Conservation (phyloP, 2,329 filamentous ascomycete genomes). For the Fusarium sp. region DNA sequence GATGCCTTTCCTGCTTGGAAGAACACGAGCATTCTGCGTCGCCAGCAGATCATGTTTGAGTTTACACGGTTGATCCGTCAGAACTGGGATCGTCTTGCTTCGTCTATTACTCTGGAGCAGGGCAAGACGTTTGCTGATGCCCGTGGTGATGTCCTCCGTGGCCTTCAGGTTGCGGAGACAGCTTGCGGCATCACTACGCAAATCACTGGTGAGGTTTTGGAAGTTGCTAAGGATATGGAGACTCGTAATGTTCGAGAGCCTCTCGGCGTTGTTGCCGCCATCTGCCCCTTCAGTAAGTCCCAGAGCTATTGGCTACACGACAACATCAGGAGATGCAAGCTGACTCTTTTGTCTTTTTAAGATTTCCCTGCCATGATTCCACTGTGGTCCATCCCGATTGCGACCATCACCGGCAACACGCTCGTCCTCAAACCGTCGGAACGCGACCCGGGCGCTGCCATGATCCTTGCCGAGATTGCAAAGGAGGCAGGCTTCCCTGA, state of each 20-base stretch:
- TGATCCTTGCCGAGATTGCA: conserved; percentile 81
- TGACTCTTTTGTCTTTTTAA: conserved; percentile 41
- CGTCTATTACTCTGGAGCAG: conserved; percentile 79
- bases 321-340: neutral
- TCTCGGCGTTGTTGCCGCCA: conserved; percentile 76
- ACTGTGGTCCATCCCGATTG: conserved; percentile 82
- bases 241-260: conserved; percentile 78
- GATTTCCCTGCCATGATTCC: conserved; percentile 89
- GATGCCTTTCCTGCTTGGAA: conserved; percentile 76
- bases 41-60: conserved; percentile 82
- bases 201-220: conserved; percentile 78
- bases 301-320: neutral
- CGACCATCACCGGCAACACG: conserved; percentile 82
- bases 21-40: conserved; percentile 70
- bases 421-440: conserved; percentile 83
- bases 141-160: conserved; percentile 76
- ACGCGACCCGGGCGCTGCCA: conserved; percentile 79
- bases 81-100: conserved; percentile 78
- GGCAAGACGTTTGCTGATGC: conserved; percentile 82
- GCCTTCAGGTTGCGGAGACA: conserved; percentile 79
- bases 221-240: conserved; percentile 83
- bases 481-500: conserved; percentile 80
- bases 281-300: conserved; percentile 76
- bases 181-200: conserved; percentile 78
- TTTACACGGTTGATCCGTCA: conserved; percentile 76